Evolutionary conservation across 148 eudicot species (phyloP), one percentile per base, ranked within the genome.

Genomic region (Hydrangea macrophylla): DNA sequence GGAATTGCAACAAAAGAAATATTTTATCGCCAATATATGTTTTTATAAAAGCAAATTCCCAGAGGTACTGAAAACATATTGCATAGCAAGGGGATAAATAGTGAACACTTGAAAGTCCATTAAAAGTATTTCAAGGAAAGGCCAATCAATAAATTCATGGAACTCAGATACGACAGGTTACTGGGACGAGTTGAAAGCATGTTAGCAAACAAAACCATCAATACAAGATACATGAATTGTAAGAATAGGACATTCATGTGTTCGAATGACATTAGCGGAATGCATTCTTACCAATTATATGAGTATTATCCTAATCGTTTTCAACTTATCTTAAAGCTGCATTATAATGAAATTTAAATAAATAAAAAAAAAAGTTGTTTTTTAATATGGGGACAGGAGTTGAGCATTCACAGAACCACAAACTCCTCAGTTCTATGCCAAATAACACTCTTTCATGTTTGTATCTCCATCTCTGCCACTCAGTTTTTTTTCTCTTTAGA

Each of bases 1-100:
- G 82, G 73, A 78, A 76, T 32, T 59, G 40, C 5, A 48, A 20
- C 53, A 48, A 48, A 17, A 48, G 5, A 48, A n/a, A 0, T 17
- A 18, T 48, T 3, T 48, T 48, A 48, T 3, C n/a, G 53, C 18
- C 5, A n/a, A 18, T 17, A 3, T 15, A 6, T 17, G n/a, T 48
- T 42, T n/a, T 48, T 48, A 22, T 2, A 1, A 22, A 48, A 48
- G 23, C 23, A 48, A 48, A 4, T 15, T 1, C 23, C 5, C 53
- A 48, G 50, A 42, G n/a, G 17, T 48, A 48, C 53, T 48, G 24
- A 71, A 71, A 36, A 40, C 36, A 71, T 9, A n/a, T n/a, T n/a
- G n/a, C n/a, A 3, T 35, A 35, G 8, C 4, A 35, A 35, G 39
- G 8, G 36, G 10, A 45, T 7, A 13, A 11, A 7, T 32, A 24